Percentiles rank a stretch among this genome's conserved stretches.
Conservation (phyloP, 177 flowering plant species). For the Vitis hybrid region DNA sequence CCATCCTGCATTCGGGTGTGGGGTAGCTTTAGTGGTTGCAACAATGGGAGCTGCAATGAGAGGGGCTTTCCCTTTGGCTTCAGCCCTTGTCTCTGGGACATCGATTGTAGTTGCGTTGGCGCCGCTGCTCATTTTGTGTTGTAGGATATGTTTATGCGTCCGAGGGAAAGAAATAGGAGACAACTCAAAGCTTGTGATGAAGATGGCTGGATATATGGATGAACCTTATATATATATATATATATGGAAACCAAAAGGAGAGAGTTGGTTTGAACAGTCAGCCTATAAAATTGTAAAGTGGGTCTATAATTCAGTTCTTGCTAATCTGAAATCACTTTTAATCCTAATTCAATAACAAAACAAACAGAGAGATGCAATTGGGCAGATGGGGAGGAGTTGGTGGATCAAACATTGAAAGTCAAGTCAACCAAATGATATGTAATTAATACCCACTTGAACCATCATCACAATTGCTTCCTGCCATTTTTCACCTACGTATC, state of each 20-base stretch:
- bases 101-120: slow-evolving; percentile 36
- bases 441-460: no score
- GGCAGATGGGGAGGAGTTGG: no score
- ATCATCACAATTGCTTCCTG: no score
- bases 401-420: no score
- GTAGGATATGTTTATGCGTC: not conserved
- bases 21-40: slow-evolving; percentile 12
- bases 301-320: not conserved
- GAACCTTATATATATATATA: not conserved
- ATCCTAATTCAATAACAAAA: no score
- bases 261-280: slow-evolving; percentile 1
- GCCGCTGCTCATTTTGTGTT: slow-evolving; percentile 28
- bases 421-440: no score
- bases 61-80: slow-evolving; percentile 41
- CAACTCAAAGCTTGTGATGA: not conserved
- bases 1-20: slow-evolving; percentile 25
- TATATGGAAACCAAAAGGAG: not conserved
- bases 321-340: not conserved
- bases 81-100: slow-evolving; percentile 33
- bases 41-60: slow-evolving; percentile 16
- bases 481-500: no score
- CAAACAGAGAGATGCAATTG: no score
- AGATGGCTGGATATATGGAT: not conserved
- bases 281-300: not conserved
- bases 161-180: not conserved